phyloP scores from a whole-genome alignment of 257 asterid genomes.

The Nicotiana knightiana region DNA sequence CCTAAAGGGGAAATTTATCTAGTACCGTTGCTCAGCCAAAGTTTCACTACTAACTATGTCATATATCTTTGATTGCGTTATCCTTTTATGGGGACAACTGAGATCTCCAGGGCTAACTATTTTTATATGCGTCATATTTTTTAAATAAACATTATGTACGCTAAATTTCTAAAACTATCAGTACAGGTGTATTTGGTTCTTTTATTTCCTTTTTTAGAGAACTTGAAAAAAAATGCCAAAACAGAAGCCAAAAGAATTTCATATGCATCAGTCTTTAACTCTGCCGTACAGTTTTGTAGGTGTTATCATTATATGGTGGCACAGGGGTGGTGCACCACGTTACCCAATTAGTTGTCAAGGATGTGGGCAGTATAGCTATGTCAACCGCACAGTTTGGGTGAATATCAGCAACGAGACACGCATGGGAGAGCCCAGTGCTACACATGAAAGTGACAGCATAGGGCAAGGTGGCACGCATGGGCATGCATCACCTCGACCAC shows the following conservation, averaged over 20 bases:
- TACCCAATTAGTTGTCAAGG: neutral
- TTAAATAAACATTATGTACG: neutral
- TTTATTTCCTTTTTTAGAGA: neutral
- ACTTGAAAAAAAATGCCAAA: neutral
- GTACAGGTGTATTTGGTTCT: neutral
- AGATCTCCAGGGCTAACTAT: neutral
- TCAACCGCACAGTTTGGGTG: neutral
- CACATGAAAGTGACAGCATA: neutral
- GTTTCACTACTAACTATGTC: neutral
- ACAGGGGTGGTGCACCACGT: neutral
- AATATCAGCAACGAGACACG: neutral
- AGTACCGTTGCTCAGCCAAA: neutral
- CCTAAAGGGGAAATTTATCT: neutral
- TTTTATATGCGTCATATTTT: neutral
- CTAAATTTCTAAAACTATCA: neutral
- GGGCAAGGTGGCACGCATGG: neutral
- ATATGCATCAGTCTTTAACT: neutral
- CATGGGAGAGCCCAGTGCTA: neutral
- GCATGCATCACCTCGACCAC: neutral
- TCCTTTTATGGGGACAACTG: neutral
- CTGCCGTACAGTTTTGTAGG: neutral
- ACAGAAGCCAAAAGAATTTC: conserved; percentile 4
- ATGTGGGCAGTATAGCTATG: neutral
- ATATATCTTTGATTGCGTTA: neutral
- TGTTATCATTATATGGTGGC: neutral